phyloP scores from a whole-genome alignment of 371 early-diverging fungal species.

The Nematocida minor region DNA sequence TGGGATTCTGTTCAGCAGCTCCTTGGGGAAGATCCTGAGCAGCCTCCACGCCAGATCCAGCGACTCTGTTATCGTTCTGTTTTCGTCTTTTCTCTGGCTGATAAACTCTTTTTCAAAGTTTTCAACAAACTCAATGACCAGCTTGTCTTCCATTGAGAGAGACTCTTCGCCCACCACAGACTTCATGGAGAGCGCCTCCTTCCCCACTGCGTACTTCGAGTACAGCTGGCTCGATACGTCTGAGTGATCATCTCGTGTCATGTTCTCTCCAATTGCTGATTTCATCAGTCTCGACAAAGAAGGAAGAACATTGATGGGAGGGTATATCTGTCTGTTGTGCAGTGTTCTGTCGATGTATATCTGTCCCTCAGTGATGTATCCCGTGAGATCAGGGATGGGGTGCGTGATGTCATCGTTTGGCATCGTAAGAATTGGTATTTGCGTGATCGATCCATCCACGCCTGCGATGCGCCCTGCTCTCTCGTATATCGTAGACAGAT shows the following conservation, averaged over 20 bases:
- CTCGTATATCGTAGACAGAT: slow-evolving; percentile 98
- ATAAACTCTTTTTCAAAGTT: slow-evolving; percentile 96
- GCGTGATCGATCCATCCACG: slow-evolving; percentile 96
- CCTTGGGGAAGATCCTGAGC: slow-evolving; percentile 97
- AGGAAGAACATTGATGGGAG: slow-evolving; percentile 98
- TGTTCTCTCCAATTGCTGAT: slow-evolving; percentile 95
- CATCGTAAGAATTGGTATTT: slow-evolving; percentile 99
- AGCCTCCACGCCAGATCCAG: slow-evolving; percentile 96
- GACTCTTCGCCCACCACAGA: slow-evolving; percentile 99
- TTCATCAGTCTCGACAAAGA: slow-evolving; percentile 99
- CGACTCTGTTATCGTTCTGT: slow-evolving; percentile 88
- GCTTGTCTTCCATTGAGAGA: slow-evolving; percentile 90
- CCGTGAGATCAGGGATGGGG: slow-evolving; percentile 99
- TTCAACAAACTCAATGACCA: slow-evolving; percentile 92
- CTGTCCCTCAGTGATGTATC: slow-evolving; percentile 99
- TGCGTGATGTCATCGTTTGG: slow-evolving; percentile 99
- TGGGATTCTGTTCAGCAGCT: slow-evolving; percentile 97
- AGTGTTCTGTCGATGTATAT: slow-evolving; percentile 98
- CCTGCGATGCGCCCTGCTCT: slow-evolving; percentile 98
- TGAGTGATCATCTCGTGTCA: slow-evolving; percentile 97
- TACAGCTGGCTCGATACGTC: slow-evolving; percentile 99
- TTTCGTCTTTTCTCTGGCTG: slow-evolving; percentile 85
- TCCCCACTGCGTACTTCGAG: slow-evolving; percentile 99
- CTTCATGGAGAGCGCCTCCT: slow-evolving; percentile 98
- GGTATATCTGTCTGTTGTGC: slow-evolving; percentile 98